Percentiles rank a stretch among this genome's conserved stretches.
Conservation (phyloP, 140 eudicot species). For the Erigeron philadelphicus region DNA sequence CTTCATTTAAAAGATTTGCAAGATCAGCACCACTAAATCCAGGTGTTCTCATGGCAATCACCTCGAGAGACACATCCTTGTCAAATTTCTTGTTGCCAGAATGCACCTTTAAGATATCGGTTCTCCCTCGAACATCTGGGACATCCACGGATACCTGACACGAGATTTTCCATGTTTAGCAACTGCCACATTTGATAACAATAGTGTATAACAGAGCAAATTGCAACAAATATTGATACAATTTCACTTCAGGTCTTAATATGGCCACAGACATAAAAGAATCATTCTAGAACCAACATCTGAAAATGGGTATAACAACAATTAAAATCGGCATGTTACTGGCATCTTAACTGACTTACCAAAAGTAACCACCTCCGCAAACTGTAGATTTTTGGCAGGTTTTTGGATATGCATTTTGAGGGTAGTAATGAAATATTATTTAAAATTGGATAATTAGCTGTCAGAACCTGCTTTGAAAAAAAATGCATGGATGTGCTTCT, state of each 20-base stretch:
- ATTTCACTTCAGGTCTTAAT: background rate
- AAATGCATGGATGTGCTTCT: background rate
- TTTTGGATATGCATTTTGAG: background rate
- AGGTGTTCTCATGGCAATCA: constrained; percentile 97
- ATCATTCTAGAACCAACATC: background rate
- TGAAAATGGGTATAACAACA: background rate
- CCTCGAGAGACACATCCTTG: constrained; percentile 83
- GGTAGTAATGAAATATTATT: background rate
- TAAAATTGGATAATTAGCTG: background rate
- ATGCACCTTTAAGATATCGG: constrained; percentile 92
- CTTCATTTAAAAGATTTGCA: constrained; percentile 88
- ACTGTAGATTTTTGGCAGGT: background rate
- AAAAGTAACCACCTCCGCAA: no score
- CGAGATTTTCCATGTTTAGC: constrained; percentile 20
- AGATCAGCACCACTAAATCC: constrained; percentile 99
- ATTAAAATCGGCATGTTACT: background rate
- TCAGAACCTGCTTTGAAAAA: no score
- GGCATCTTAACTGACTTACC: no score
- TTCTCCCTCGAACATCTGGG: constrained; percentile 87
- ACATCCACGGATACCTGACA: constrained; percentile 83
- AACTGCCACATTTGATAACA: constrained; percentile 7
- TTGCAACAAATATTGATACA: background rate
- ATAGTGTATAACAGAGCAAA: background rate
- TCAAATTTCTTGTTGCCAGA: constrained; percentile 81
- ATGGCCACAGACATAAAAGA: background rate